Conservation (phyloP, 768 basidiomycete species). For the Tubosaeta brunneosetosa region DNA sequence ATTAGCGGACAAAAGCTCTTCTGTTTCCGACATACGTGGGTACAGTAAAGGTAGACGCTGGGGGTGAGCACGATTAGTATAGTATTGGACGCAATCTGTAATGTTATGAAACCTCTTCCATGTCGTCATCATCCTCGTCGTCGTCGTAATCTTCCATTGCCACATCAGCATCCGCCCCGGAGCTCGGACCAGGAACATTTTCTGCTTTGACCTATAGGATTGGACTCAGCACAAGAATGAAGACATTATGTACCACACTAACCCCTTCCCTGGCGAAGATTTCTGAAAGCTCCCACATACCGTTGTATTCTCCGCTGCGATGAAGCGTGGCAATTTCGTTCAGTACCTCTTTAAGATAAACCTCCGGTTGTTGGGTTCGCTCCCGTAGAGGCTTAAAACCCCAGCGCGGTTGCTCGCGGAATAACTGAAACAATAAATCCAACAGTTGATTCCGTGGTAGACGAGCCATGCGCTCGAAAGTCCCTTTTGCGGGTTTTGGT, state of each 20-base stretch:
- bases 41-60: background rate
- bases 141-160: slow-evolving; percentile 43
- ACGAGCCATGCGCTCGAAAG: slow-evolving; percentile 87
- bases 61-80: background rate
- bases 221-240: slow-evolving; percentile 4
- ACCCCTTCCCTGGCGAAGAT: slow-evolving; percentile 65
- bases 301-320: slow-evolving; percentile 75
- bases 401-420: slow-evolving; percentile 80
- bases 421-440: slow-evolving; percentile 75
- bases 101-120: slow-evolving; percentile 64
- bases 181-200: slow-evolving; percentile 40
- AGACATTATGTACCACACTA: slow-evolving; percentile 16
- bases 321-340: slow-evolving; percentile 72
- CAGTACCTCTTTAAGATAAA: slow-evolving; percentile 80
- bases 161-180: slow-evolving; percentile 20
- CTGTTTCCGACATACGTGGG: background rate
- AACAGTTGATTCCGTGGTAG: slow-evolving; percentile 85
- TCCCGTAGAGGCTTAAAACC: slow-evolving; percentile 71
- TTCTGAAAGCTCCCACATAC: slow-evolving; percentile 74
- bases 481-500: slow-evolving; percentile 60
- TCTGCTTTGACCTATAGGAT: slow-evolving; percentile 40
- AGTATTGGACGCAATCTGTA: background rate
- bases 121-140: slow-evolving; percentile 41
- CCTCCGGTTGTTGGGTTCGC: slow-evolving; percentile 81
- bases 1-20: background rate